Evolutionary conservation across 805 yeast species (phyloP).

Genomic region (Metschnikowia lunata): DNA sequence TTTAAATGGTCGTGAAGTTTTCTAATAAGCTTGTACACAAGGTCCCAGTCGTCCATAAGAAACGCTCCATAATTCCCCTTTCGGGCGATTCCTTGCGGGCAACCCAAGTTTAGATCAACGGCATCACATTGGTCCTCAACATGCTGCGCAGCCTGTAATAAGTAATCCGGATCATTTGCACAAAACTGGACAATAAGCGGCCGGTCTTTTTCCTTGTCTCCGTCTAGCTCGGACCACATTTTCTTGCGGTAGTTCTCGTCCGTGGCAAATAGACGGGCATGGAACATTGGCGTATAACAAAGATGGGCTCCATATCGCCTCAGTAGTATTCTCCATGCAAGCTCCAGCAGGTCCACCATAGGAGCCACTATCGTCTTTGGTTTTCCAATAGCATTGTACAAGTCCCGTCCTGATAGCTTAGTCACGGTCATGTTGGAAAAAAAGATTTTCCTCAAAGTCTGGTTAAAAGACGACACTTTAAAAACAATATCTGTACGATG

Average conservation of each 20-base stretch:
- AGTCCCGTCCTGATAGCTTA: constrained; percentile 53
- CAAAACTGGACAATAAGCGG: constrained; percentile 94
- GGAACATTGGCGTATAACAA: constrained; percentile 96
- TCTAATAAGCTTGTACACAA: constrained; percentile 66
- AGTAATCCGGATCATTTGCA: constrained; percentile 87
- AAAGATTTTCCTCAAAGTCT: neutral
- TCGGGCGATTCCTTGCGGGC: constrained; percentile 96
- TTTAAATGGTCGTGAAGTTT: constrained; percentile 70
- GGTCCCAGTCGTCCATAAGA: constrained; percentile 94
- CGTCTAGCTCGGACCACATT: constrained; percentile 72
- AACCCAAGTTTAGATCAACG: constrained; percentile 90
- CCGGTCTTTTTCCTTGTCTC: constrained; percentile 62
- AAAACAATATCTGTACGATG: neutral
- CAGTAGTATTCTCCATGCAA: constrained; percentile 90
- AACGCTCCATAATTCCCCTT: constrained; percentile 96
- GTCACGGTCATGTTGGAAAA: constrained; percentile 13
- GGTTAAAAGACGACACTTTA: constrained; percentile 4
- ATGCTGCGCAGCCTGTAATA: constrained; percentile 73
- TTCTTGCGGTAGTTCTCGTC: constrained; percentile 74
- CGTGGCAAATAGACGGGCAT: constrained; percentile 84
- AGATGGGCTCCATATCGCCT: constrained; percentile 88
- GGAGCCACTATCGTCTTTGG: constrained; percentile 94
- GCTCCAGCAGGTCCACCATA: constrained; percentile 95
- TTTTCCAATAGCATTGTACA: constrained; percentile 62
- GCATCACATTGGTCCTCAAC: constrained; percentile 90